Evolutionary conservation across 1,284 basidiomycete species (phyloP).

Genomic region (Ceratobasidium sp.): DNA sequence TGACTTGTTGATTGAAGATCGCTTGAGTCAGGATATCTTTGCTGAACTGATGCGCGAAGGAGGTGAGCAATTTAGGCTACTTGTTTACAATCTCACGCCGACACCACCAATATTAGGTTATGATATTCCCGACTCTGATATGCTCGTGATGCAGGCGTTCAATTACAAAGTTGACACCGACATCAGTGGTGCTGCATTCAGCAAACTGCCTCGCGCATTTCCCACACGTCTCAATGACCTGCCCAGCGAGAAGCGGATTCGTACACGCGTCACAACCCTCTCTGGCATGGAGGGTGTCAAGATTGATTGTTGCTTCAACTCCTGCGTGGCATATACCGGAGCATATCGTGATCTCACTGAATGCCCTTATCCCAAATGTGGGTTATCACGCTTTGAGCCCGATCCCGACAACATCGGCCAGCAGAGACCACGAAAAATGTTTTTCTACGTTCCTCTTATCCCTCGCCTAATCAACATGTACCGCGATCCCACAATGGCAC

Average conservation of each 20-base stretch:
- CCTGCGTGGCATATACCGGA: conserved; percentile 41
- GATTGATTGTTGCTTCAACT: conserved; percentile 43
- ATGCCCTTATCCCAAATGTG: conserved; percentile 40
- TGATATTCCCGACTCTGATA: not conserved
- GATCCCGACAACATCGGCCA: not conserved
- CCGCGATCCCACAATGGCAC: conserved; percentile 42
- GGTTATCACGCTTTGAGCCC: conserved; percentile 14
- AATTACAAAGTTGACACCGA: conserved; percentile 42
- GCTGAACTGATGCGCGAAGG: not conserved
- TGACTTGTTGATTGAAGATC: too few relatives aligned
- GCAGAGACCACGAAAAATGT: conserved; percentile 2
- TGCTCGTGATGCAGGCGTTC: conserved; percentile 20
- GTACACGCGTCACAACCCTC: not conserved
- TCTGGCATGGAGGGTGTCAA: not conserved
- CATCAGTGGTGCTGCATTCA: conserved; percentile 14
- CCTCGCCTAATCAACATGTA: conserved; percentile 37
- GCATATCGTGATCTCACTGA: not conserved
- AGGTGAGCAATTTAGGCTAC: not conserved
- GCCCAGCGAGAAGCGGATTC: not conserved
- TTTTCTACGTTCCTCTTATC: conserved; percentile 44
- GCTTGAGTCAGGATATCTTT: not conserved
- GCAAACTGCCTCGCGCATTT: conserved; percentile 21
- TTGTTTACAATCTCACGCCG: not conserved
- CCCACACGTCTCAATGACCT: not conserved
- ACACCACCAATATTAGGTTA: not conserved